Evolutionary conservation across 2,329 filamentous ascomycete species (phyloP).

Genomic region (Zasmidium angulare): DNA sequence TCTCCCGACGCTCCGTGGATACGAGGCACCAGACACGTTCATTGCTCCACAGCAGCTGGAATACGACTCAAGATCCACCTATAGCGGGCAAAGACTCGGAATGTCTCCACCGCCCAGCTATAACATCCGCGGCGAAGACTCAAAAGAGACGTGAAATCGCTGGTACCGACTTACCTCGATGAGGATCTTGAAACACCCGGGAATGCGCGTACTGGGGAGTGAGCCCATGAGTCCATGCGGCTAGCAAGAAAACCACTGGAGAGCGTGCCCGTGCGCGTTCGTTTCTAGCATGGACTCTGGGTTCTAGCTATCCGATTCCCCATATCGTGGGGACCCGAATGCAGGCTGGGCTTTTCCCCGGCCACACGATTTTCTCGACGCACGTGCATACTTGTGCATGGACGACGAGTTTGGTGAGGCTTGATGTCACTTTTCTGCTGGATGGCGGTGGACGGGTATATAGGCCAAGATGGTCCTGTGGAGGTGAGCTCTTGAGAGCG

Average conservation of each 20-base stretch:
- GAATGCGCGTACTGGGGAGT: neutral
- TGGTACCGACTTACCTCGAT: neutral
- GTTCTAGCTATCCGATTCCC: neutral
- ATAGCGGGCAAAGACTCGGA: neutral
- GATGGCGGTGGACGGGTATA: neutral
- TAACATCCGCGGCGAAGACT: neutral
- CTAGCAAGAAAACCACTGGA: neutral
- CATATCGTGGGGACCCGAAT: constrained; percentile 1
- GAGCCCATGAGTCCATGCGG: no score
- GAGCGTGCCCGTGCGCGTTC: neutral
- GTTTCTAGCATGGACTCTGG: neutral
- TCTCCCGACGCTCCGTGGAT: neutral
- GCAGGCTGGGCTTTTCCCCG: neutral
- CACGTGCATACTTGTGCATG: neutral
- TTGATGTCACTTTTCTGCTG: neutral
- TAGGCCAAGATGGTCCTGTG: neutral
- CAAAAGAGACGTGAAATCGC: neutral
- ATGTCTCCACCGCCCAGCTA: neutral
- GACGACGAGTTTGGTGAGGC: neutral
- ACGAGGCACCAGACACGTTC: neutral
- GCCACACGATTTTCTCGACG: constrained; percentile 2
- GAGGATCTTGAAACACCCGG: neutral
- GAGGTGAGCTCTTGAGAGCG: no score
- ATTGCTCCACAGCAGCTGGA: neutral
- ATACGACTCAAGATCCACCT: neutral